Base-by-base conservation (phyloP, 208 protist species). In the Leishmania braziliensis region DNA sequence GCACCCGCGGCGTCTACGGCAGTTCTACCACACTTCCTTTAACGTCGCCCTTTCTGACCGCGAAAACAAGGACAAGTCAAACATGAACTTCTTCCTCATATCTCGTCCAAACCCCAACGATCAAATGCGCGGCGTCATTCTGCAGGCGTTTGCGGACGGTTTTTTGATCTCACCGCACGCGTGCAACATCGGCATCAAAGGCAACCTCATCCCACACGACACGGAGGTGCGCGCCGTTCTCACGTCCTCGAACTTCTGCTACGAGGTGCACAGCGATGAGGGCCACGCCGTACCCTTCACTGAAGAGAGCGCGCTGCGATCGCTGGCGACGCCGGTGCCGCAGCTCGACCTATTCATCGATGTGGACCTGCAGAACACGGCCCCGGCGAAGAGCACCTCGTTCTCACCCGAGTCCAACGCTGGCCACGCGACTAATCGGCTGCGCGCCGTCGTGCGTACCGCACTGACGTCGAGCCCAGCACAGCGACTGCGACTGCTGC, bases 211-310 rank as follows among this genome's bases (percentile, higher is more conserved):
- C 23, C 26, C 77, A 26, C 77, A 29, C 16, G 62, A 81, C 53
- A 75, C 50, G 54, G 63, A 78, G 77, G 58, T 85, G 51, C 77
- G 78, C 77, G 48, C 29, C 51, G 51, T 85, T 9, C 56, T 85
- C 71, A 53, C 71, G 20, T 53, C 75, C 20, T 26, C 26, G 12
- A 39, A 54, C 10, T 66, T 65, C 18, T 26, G 6, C 77, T 81
- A 85, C 71, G 93, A 10, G 90, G 87, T 33, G 78, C 82, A 78
- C 74, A 90, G 36, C 78, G 75, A 33, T 74, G 86, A 20, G 90
- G 91, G n/a, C 83, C 82, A 29, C 88, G 91, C 62, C 82, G 92
- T 16, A 88, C 90, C n/a, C 91, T 87, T 74, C 91, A 96, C 79
- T 80, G 82, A 48, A 78, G 81, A 43, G 89, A 77, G 60, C 51